Evolutionary conservation across 2,329 filamentous ascomycete species (phyloP), one percentile per base, ranked within the genome.

Genomic region (Cladosporium sp.): DNA sequence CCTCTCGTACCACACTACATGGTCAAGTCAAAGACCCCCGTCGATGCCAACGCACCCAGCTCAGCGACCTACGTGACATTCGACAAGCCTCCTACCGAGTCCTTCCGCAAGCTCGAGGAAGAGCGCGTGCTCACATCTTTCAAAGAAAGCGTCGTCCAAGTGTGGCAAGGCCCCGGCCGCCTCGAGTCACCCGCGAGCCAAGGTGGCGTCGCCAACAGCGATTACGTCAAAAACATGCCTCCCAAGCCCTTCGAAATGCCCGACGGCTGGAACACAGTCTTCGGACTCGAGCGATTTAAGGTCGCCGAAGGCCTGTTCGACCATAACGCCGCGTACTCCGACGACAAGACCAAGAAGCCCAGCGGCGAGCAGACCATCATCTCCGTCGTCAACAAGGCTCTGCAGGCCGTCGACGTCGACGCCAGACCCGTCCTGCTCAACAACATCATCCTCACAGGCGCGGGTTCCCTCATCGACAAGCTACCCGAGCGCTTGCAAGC

Each of bases 201-300:
- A 21, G 89, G 43, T 71, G 80, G 73, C 64, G 49, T 56, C 16
- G 48, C 58, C 2, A 96, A 94, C 76, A 88, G 95, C 75, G 93
- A 97, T 49, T 83, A 88, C 57, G 89, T 89, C 65, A 89, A 86
- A 76, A 84, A 81, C 53, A 88, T 89, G 69, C 91, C 92, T 0
- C 91, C 92, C 48, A 89, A 92, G 61, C 91, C 95, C 13, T 99
- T 97, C 74, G 95, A 99, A 82, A 95, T 99, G 86, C 95, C 95
- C 11, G 92, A 98, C 76, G 95, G 95, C 59, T 93, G 90, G 81
- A 99, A 98, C 82, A 91, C 96, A 77, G 90, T 97, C 79, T 99
- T 97, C 83, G 90, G 91, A 68, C 86, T 89, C 64, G 93, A 97
- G 77, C 89, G 95, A 59, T 97, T 90, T 84, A 88, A 88, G 70